Conservation (phyloP, 768 basidiomycete species). For the Leucosporidium scottii region DNA sequence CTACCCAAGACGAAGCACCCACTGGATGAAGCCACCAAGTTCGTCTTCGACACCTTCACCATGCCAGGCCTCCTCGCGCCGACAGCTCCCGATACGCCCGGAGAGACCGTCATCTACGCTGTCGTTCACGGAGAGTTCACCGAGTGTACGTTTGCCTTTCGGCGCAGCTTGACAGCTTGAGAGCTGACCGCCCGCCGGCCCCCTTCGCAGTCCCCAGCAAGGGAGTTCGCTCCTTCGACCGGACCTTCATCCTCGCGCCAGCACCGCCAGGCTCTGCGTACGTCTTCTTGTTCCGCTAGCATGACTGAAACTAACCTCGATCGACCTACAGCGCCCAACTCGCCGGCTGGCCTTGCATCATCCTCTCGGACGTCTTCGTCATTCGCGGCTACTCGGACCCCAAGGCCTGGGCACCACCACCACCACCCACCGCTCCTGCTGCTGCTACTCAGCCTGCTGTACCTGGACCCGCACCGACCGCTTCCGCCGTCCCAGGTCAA, state of each 20-base stretch:
- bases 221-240: slow-evolving; percentile 85
- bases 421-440: slow-evolving; percentile 40
- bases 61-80: slow-evolving; percentile 41
- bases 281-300: slow-evolving; percentile 40
- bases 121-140: slow-evolving; percentile 82
- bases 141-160: slow-evolving; percentile 58
- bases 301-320: neutral
- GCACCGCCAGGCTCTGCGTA: slow-evolving; percentile 76
- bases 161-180: neutral
- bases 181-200: neutral
- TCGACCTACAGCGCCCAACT: slow-evolving; percentile 56
- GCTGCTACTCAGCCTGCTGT: slow-evolving; percentile 36
- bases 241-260: slow-evolving; percentile 78
- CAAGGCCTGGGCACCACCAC: slow-evolving; percentile 60
- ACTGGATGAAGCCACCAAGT: slow-evolving; percentile 68
- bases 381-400: slow-evolving; percentile 76
- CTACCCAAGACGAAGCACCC: slow-evolving; percentile 80
- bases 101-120: slow-evolving; percentile 52
- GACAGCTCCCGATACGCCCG: slow-evolving; percentile 42
- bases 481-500: neutral
- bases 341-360: slow-evolving; percentile 80
- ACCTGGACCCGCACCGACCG: slow-evolving; percentile 4
- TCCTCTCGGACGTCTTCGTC: slow-evolving; percentile 80
- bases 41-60: slow-evolving; percentile 79
- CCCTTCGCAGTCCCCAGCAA: slow-evolving; percentile 57